Evolutionary conservation across 345 rosid species (phyloP).

Genomic region (Pistacia atlantica): DNA sequence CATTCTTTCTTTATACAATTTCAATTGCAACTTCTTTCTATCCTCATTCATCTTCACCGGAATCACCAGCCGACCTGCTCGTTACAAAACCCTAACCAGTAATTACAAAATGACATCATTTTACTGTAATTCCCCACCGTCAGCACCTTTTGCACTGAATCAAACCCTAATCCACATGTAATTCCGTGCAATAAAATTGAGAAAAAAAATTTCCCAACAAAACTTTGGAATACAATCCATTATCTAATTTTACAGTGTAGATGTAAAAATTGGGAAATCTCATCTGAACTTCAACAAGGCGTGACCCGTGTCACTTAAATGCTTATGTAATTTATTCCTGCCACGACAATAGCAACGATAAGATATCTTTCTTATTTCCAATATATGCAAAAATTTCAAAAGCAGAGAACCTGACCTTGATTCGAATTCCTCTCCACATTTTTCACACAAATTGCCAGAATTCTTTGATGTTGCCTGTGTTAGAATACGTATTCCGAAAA

Average conservation of each 20-base stretch:
- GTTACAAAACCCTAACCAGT: too few species aligned
- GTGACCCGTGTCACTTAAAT: slow-evolving; percentile 80
- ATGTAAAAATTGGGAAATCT: background rate
- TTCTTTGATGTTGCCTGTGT: slow-evolving; percentile 62
- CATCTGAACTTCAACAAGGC: slow-evolving; percentile 58
- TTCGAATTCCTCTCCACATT: slow-evolving; percentile 83
- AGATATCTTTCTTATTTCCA: background rate
- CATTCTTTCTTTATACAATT: too few species aligned
- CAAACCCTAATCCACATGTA: too few species aligned
- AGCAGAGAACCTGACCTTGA: slow-evolving; percentile 56
- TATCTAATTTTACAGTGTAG: background rate
- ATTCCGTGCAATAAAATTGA: background rate
- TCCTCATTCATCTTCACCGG: too few species aligned
- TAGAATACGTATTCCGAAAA: slow-evolving; percentile 6
- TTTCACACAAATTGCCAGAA: slow-evolving; percentile 61
- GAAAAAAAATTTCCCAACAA: background rate
- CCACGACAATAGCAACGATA: slow-evolving; percentile 1
- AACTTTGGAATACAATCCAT: background rate
- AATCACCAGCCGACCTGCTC: too few species aligned
- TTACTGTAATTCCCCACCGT: too few species aligned
- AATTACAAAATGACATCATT: too few species aligned
- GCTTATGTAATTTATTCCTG: slow-evolving; percentile 81
- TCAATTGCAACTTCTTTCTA: too few species aligned
- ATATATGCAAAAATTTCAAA: background rate
- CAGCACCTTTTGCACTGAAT: too few species aligned